These are phyloP conservation scores for Pythium diclinum DNA, from an alignment of 352 stramenopile species.

Conservation along the genomic window DNA sequence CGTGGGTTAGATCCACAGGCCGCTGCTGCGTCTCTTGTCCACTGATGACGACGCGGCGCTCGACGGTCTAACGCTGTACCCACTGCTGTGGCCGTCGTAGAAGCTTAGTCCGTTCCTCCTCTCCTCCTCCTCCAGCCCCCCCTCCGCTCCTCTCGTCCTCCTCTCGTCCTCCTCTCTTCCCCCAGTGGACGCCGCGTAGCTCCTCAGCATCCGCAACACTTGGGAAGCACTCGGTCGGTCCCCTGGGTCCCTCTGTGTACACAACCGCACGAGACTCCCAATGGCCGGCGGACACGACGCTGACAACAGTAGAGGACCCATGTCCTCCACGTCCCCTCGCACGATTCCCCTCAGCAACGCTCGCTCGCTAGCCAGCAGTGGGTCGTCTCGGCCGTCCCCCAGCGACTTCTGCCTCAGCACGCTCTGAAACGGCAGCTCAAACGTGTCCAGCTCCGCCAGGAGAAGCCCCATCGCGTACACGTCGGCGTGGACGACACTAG, in stretches of 20 bases:
- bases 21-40: background rate
- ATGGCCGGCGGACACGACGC: constrained; percentile 26
- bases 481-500: constrained; percentile 26
- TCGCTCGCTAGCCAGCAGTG: constrained; percentile 29
- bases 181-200: background rate
- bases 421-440: constrained; percentile 40
- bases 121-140: background rate
- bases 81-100: background rate
- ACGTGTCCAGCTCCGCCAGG: constrained; percentile 47
- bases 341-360: constrained; percentile 23
- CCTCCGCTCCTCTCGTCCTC: background rate
- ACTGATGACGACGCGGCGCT: background rate
- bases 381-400: constrained; percentile 35
- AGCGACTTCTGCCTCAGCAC: constrained; percentile 20
- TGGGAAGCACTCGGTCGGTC: constrained; percentile 25
- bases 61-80: background rate
- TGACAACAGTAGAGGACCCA: constrained; percentile 9
- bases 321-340: constrained; percentile 14
- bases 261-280: constrained; percentile 31
- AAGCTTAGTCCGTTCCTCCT: background rate
- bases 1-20: background rate
- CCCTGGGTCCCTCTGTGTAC: constrained; percentile 28
- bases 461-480: constrained; percentile 50
- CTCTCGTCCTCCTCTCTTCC: background rate
- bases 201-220: constrained; percentile 30